Percentiles rank a stretch among this genome's conserved stretches.
These are phyloP conservation scores for Rosa multiflora DNA, from an alignment of 306 rosid genomes.

Conservation along the genomic window DNA sequence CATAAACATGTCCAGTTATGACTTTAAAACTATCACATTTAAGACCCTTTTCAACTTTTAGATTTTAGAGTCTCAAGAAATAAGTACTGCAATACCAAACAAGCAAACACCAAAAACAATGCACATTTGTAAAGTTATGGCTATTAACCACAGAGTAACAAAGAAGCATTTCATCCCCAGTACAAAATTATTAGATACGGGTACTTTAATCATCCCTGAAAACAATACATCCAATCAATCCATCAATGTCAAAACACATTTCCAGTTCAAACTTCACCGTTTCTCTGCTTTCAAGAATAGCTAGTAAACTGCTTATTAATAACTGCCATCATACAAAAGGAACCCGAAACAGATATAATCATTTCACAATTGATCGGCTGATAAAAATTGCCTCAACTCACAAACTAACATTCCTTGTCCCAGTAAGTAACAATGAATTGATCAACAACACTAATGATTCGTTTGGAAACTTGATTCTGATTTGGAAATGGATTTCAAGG, in stretches of 20 bases:
- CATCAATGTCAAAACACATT: slow-evolving; percentile 17
- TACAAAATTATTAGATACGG: background rate
- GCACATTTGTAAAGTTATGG: background rate
- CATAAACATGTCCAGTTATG: background rate
- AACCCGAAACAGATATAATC: background rate
- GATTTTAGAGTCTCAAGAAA: background rate
- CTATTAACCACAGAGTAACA: background rate
- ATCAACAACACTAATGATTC: too few species aligned
- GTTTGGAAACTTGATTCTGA: background rate
- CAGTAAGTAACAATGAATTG: background rate
- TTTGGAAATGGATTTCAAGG: background rate
- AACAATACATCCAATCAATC: background rate
- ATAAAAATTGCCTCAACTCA: background rate
- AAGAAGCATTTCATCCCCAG: background rate
- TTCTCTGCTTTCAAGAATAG: background rate
- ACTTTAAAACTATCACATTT: background rate
- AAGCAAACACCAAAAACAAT: background rate
- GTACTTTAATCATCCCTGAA: background rate
- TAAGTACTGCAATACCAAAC: background rate
- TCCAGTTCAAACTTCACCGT: background rate
- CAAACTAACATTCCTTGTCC: background rate
- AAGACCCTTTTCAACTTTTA: background rate
- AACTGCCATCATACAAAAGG: background rate
- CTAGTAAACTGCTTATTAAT: background rate
- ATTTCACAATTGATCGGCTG: background rate